These are phyloP conservation scores for Eucalyptus tenuipes DNA, from an alignment of 345 rosid species.

Conservation along the genomic window DNA sequence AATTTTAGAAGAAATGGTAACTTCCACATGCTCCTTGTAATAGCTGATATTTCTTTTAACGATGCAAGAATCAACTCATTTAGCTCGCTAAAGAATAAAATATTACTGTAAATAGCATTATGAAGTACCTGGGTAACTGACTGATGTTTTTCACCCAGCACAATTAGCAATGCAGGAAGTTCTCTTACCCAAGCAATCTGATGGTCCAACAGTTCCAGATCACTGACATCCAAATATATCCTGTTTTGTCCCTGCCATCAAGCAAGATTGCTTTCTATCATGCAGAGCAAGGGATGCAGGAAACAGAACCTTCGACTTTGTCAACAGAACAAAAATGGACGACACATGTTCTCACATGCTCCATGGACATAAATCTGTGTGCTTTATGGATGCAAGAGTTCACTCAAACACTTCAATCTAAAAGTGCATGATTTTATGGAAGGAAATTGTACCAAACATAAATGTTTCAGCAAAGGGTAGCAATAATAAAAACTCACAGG, in stretches of 20 bases:
- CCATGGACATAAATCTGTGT: neutral
- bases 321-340: neutral
- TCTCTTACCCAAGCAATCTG: slow-evolving; percentile 62
- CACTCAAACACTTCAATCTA: neutral
- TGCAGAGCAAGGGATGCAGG: neutral
- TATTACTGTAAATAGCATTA: neutral
- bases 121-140: slow-evolving; percentile 42
- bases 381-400: neutral
- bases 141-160: slow-evolving; percentile 50
- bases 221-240: slow-evolving; percentile 18
- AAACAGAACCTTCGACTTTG: neutral
- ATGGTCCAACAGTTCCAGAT: slow-evolving; percentile 28
- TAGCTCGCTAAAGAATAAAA: neutral
- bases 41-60: neutral
- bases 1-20: neutral
- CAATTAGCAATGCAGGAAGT: slow-evolving; percentile 51
- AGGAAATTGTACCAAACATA: neutral
- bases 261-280: neutral
- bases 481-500: slow-evolving; percentile 35
- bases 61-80: neutral
- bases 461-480: neutral
- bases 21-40: neutral
- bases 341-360: neutral
- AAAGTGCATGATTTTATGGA: neutral
- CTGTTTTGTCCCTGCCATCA: slow-evolving; percentile 26